Percentiles rank a stretch among this genome's conserved stretches.
These are phyloP conservation scores for Crepidotus variabilis DNA, from an alignment of 768 basidiomycete genomes.

Conservation along the genomic window DNA sequence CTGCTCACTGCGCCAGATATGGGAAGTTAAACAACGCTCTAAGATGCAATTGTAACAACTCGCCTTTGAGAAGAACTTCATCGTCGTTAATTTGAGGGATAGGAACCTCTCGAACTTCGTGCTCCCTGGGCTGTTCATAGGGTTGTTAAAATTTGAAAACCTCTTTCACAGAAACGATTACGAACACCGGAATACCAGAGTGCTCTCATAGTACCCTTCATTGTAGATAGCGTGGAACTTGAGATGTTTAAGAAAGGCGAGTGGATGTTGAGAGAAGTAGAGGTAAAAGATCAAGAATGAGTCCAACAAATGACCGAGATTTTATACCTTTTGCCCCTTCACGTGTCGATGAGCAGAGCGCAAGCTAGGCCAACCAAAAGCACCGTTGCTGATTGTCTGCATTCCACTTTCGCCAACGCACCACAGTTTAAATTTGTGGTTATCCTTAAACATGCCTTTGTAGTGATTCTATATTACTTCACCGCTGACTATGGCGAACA, in stretches of 20 bases:
- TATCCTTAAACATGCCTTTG: background rate
- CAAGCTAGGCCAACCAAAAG: background rate
- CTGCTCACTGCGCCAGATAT: conserved; percentile 6
- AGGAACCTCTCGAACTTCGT: conserved; percentile 47
- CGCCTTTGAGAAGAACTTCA: conserved; percentile 56
- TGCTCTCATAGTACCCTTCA: background rate
- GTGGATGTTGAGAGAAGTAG: background rate
- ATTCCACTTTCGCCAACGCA: background rate
- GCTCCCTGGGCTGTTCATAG: conserved; percentile 39
- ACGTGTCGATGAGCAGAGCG: background rate
- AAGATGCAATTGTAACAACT: conserved; percentile 6
- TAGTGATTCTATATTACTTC: background rate
- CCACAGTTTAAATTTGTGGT: background rate
- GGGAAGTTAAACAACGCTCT: conserved; percentile 4
- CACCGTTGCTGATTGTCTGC: background rate
- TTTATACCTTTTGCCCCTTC: background rate
- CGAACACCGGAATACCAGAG: conserved; percentile 67
- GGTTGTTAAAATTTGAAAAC: conserved; percentile 41
- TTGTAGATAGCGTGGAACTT: background rate
- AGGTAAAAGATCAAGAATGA: background rate
- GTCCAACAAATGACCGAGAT: background rate
- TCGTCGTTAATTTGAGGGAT: conserved; percentile 48
- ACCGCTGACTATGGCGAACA: background rate
- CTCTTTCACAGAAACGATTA: conserved; percentile 47
- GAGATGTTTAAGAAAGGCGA: background rate